Evolutionary conservation across 306 rosid species (phyloP), one percentile per base, ranked within the genome.

Genomic region (Prunus kanzakura): DNA sequence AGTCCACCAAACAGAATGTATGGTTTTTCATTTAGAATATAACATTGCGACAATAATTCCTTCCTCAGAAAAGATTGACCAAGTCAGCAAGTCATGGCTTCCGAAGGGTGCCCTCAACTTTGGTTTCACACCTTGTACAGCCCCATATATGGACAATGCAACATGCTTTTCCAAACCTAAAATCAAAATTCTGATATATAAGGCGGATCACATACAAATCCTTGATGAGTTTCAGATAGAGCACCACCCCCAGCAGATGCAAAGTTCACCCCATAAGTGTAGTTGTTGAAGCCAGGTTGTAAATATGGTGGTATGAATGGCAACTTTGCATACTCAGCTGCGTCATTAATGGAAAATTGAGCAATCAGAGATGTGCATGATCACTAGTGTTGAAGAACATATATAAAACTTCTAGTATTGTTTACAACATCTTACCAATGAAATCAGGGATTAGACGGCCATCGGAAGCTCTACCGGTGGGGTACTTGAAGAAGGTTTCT

Each of bases 401-500:
- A 6, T 1, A 35, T 35, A 35, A 35, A 35, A 35, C 41, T 47
- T 47, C 11, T 47, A 12, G 51, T 63, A 15, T 6, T 15, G 2
- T 63, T 14, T 4, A 11, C 4, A 67, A 19, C 51, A 46, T 22
- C 20, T 67, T 51, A 83, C 87, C 82, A n/a, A 86, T 64, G 56
- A 83, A 78, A 65, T 86, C 85, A 0, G 83, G 81, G 50, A 86
- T 56, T 16, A 86, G 9, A 3, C 87, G 85, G 8, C 89, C 89
- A 52, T 86, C 78, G 6, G 82, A 81, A 38, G 55, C n/a, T 76
- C 87, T 76, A 14, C 87, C 89, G 0, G 85, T 78, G 18, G 87
- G 75, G 47, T 72, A 25, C 14, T 60, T 64, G 74, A 86, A 86
- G 69, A 61, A 83, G 72, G 87, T 81, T 73, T 80, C 79, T 10